Base-by-base conservation (phyloP, 345 rosid species). In the Lenwebbia sp. region DNA sequence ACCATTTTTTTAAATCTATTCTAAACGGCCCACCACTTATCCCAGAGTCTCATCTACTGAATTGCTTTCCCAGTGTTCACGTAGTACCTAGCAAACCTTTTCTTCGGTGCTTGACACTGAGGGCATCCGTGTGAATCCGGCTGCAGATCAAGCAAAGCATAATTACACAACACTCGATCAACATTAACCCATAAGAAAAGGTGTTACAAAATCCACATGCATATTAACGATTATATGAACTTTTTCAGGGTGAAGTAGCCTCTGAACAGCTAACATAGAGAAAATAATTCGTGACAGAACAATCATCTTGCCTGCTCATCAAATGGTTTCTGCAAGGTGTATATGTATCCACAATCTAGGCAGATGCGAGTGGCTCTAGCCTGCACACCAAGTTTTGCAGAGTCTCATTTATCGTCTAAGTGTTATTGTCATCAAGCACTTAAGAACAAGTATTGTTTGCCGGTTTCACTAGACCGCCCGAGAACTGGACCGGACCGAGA, bases 281-380 rank as follows among this genome's bases (percentile, higher is more conserved):
- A 62, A 28, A 15, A 65, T 30, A 30, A 65, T 65, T 30, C 76
- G 41, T 30, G 76, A 54, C 11, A 65, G 62, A 74, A 41, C 7
- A 85, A 83, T 74, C 28, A 30, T 62, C 90, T 88, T 93, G 89
- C 98, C 92, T 93, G 99, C 88, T 97, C 99, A 85, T 97, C 97
- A 81, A 95, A 97, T 58, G 98, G 90, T 88, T 97, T 97, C 60
- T 87, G 88, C 85, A 91, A 85, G 82, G 96, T 90, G 91, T 97
- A 97, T 89, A 97, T 93, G 93, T 86, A 97, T 88, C 99, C 99
- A 87, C 99, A 97, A 85, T 97, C 99, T 55, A 97, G 90, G 90
- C 99, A 97, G 82, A 95, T 97, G 93, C 95, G 99, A 84, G 97
- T 93, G 85, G 99, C 98, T 90, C 93, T 93, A 54, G 94, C 92